Conservation (phyloP, 1,139 yeast species). For the Sugiyamaella japonica region DNA sequence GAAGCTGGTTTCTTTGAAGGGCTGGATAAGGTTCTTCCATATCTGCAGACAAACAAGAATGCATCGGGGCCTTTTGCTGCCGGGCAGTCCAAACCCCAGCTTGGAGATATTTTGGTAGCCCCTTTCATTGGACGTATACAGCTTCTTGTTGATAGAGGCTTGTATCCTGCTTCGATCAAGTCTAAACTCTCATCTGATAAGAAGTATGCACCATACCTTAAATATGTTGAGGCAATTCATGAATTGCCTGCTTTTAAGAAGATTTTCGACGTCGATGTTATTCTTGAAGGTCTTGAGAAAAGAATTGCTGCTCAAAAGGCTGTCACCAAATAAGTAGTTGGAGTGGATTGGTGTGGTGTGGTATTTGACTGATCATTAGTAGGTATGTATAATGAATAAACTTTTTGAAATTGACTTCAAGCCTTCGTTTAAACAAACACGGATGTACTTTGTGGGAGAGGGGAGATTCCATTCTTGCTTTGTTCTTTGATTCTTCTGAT, state of each 20-base stretch:
- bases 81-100: conserved; percentile 15
- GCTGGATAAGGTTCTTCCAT: conserved; percentile 21
- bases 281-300: background rate
- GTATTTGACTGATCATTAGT: background rate
- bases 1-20: conserved; percentile 19
- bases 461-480: background rate
- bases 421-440: too few relatives aligned
- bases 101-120: conserved; percentile 21
- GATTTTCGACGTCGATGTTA: conserved; percentile 11
- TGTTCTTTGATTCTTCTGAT: background rate
- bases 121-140: conserved; percentile 22
- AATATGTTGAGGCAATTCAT: conserved; percentile 18
- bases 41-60: conserved; percentile 11
- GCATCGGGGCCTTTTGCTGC: conserved; percentile 20
- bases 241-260: conserved; percentile 20
- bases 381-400: too few relatives aligned
- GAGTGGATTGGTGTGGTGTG: too few relatives aligned
- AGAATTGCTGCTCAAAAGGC: background rate
- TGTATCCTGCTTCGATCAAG: conserved; percentile 15
- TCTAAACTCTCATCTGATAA: conserved; percentile 17
- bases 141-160: conserved; percentile 17
- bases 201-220: conserved; percentile 18
- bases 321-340: background rate
- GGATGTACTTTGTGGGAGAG: background rate
- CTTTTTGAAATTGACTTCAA: background rate